These are phyloP conservation scores for Jacaranda mimosifolia DNA, from an alignment of 257 asterid species.

Conservation along the genomic window DNA sequence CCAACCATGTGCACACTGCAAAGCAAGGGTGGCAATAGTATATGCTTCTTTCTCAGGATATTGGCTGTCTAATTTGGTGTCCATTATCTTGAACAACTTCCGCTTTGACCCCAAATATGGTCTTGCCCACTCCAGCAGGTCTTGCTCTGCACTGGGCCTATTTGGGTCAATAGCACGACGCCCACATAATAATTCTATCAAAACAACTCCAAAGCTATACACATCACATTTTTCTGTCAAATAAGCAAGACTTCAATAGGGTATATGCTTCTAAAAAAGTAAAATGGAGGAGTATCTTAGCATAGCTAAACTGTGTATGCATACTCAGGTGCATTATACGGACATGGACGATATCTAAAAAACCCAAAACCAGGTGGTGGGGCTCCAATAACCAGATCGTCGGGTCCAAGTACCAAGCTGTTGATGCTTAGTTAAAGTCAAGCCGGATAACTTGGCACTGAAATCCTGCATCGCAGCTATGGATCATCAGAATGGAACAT, in stretches of 20 bases:
- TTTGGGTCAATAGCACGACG: not conserved
- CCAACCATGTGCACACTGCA: constrained; percentile 12
- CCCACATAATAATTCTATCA: not conserved
- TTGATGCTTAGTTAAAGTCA: not conserved
- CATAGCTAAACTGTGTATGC: not conserved
- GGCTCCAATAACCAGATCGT: too few relatives aligned
- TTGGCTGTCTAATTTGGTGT: constrained; percentile 8
- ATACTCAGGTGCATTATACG: not conserved
- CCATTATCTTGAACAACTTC: constrained; percentile 16
- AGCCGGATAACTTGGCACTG: constrained; percentile 31
- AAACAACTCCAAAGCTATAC: constrained; percentile 17
- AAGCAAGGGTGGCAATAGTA: constrained; percentile 2
- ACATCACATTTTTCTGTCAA: not conserved
- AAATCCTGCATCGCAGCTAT: constrained; percentile 19
- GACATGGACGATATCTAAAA: not conserved
- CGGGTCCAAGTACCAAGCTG: too few relatives aligned
- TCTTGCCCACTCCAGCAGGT: constrained; percentile 25
- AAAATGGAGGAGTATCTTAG: not conserved
- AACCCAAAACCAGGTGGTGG: not conserved
- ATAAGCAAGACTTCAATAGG: too few relatives aligned
- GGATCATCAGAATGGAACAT: not conserved
- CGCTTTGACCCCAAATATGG: not conserved
- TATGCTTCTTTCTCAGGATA: constrained; percentile 8
- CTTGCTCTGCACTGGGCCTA: too few relatives aligned
- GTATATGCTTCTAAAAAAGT: not conserved